phyloP scores from a whole-genome alignment of 2,329 filamentous ascomycete species.

The Trichoderma aggressivum region DNA sequence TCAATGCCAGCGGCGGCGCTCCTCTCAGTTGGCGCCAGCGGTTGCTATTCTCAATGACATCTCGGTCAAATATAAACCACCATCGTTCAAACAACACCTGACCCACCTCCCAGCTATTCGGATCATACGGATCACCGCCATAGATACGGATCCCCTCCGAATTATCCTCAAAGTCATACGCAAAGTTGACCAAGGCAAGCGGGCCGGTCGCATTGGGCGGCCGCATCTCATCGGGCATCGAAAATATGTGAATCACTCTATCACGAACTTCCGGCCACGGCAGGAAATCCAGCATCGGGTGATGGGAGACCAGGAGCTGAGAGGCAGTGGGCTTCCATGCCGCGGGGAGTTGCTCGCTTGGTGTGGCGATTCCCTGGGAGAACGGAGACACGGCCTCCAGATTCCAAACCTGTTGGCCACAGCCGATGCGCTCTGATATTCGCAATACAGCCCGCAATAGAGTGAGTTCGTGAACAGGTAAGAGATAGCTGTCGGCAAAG shows the following conservation, averaged over 20 bases:
- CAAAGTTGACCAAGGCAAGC: constrained; percentile 48
- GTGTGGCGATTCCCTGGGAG: constrained; percentile 29
- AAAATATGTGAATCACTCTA: constrained; percentile 50
- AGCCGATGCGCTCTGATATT: constrained; percentile 46
- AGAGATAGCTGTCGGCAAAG: constrained; percentile 46
- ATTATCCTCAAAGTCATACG: constrained; percentile 55
- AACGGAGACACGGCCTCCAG: constrained; percentile 48
- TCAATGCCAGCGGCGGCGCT: constrained; percentile 30
- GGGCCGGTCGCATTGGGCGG: constrained; percentile 45
- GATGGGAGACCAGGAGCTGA: constrained; percentile 51
- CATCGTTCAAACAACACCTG: constrained; percentile 56
- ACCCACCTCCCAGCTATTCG: constrained; percentile 54
- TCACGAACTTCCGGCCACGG: constrained; percentile 56
- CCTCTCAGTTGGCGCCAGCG: constrained; percentile 47
- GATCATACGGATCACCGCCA: constrained; percentile 47
- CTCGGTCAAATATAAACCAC: constrained; percentile 56
- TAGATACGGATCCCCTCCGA: constrained; percentile 51
- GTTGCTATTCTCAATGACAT: constrained; percentile 53
- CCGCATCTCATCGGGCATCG: constrained; percentile 45
- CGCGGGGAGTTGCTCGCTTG: constrained; percentile 39
- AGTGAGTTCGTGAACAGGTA: constrained; percentile 48
- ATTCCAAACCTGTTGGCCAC: constrained; percentile 43
- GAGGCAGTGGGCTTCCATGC: constrained; percentile 50
- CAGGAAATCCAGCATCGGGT: constrained; percentile 55
- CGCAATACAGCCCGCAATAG: constrained; percentile 46